Base-by-base conservation (phyloP, 2,329 filamentous ascomycete genomes). In the Cordyceps cicadae region DNA sequence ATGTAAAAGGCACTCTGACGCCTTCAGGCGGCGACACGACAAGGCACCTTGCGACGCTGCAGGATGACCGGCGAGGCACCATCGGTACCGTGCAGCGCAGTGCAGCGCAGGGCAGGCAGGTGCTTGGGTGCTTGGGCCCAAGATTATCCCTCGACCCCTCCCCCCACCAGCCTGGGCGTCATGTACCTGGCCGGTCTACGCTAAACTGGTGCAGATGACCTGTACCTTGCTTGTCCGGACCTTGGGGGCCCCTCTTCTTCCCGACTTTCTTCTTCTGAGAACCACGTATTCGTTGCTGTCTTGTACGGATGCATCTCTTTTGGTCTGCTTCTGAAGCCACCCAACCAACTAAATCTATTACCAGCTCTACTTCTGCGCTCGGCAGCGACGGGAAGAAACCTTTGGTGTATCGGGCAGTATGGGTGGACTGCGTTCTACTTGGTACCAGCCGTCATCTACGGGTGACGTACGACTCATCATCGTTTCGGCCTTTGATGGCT, bases 171-270 rank as follows among this genome's bases (percentile, higher is more conserved):
- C 26, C 51, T 54, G 64, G 65, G 64, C 66, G 68, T 69, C 69
- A 67, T 70, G 69, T 70, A 70, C 69, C 70, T 71, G 70, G 66
- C 70, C 68, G 64, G 67, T 66, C 66, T 67, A 64, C 70, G 68
- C 70, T 67, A 68, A 69, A 51, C 61, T 66, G 52, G 70, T 63
- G 70, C 70, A 72, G 71, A 69, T 72, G 70, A 72, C 70, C 69
- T 72, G 71, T 73, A 70, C 71, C 71, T 73, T 71, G 68, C 71
- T 69, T 71, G 56, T 26, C n/a, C 19, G 53, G 26, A 43, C 39
- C 39, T 43, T n/a, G 15, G 45, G 43, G 37, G 56, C 48, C 49
- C 56, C 56, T 45, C 56, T 53, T 59, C 32, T 45, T 34, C 45
- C 24, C 4, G 4, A 24, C n/a, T 21, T 19, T 46, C 46, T 53